These are phyloP conservation scores for Ramalina intermedia DNA, from an alignment of 495 filamentous ascomycete genomes.

Conservation along the genomic window DNA sequence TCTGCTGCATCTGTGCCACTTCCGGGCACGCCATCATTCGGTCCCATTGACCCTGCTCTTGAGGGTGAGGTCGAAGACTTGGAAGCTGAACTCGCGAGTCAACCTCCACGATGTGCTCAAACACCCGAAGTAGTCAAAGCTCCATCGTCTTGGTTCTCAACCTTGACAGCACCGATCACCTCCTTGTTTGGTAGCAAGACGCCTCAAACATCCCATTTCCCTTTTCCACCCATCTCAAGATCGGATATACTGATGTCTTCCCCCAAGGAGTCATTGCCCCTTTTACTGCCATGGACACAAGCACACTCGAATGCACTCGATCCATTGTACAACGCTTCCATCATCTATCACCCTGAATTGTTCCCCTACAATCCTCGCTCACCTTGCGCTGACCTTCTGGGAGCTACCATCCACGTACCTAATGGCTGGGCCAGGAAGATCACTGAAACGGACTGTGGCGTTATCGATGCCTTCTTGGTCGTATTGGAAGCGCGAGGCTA, in stretches of 20 bases:
- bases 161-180: conserved; percentile 8
- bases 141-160: conserved; percentile 8
- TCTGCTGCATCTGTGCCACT: neutral
- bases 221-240: conserved; percentile 6
- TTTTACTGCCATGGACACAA: conserved; percentile 10
- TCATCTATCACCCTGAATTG: conserved; percentile 1
- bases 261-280: conserved; percentile 4
- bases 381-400: neutral
- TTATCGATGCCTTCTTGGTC: conserved; percentile 7
- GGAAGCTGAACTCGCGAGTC: neutral
- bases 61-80: neutral
- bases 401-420: neutral
- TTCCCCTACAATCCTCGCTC: conserved; percentile 5
- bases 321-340: conserved; percentile 4
- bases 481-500: conserved; percentile 3
- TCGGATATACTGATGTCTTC: conserved; percentile 6
- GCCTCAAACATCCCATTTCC: neutral
- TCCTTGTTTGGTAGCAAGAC: neutral
- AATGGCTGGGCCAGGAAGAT: conserved; percentile 9
- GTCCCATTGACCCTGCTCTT: neutral
- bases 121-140: neutral
- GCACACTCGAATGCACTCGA: conserved; percentile 9
- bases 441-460: conserved; percentile 5
- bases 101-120: neutral
- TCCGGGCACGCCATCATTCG: conserved; percentile 1